These are phyloP conservation scores for Boletus semigastroideus DNA, from an alignment of 1,284 basidiomycete genomes.

Conservation along the genomic window DNA sequence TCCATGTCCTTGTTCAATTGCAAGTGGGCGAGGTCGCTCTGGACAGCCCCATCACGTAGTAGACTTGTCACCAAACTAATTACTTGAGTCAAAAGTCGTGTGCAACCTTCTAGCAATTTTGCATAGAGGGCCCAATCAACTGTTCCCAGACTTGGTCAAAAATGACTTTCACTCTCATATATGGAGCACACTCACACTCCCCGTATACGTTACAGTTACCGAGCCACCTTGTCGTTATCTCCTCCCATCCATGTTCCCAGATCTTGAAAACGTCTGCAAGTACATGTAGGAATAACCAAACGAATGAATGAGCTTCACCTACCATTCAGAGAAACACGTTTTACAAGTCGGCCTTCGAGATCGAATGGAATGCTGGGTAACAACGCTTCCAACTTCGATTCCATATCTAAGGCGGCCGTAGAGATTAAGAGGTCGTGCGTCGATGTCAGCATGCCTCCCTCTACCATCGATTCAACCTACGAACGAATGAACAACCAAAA, in stretches of 20 bases:
- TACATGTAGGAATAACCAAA: conserved; percentile 2
- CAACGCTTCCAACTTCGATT: conserved; percentile 48
- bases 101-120: conserved; percentile 43
- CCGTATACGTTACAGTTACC: conserved; percentile 49
- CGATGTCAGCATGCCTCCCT: conserved; percentile 43
- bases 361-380: conserved; percentile 50
- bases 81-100: conserved; percentile 42
- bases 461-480: conserved; percentile 48
- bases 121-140: conserved; percentile 62
- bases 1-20: conserved; percentile 14
- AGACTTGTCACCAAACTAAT: conserved; percentile 34
- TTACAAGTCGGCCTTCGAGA: conserved; percentile 53
- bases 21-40: conserved; percentile 15
- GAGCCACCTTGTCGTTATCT: conserved; percentile 54
- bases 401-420: conserved; percentile 51
- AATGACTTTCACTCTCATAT: background rate
- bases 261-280: conserved; percentile 46
- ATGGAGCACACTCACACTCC: conserved; percentile 45
- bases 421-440: conserved; percentile 48
- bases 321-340: conserved; percentile 49
- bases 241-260: conserved; percentile 47
- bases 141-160: conserved; percentile 26
- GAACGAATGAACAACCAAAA: background rate
- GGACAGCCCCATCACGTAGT: conserved; percentile 27
- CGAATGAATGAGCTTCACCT: conserved; percentile 8